Conservation (phyloP, 441 rosid genomes). For the Adansonia rubrostipa region DNA sequence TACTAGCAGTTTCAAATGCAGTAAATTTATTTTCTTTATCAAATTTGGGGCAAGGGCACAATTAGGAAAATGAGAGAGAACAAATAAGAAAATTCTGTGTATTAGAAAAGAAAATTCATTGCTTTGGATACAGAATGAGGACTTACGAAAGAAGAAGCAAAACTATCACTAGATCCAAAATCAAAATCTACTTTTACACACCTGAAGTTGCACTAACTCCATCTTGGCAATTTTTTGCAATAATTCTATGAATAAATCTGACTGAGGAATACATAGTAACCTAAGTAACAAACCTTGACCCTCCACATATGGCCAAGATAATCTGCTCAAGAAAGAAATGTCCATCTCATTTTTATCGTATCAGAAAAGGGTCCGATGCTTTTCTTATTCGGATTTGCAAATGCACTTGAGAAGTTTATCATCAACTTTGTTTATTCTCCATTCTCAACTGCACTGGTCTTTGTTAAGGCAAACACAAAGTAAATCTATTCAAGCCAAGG, state of each 20-base stretch:
- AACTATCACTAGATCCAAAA: background rate
- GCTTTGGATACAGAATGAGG: background rate
- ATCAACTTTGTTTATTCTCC: background rate
- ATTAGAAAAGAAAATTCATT: background rate
- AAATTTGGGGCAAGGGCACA: background rate
- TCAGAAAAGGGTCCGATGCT: background rate
- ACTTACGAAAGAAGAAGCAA: background rate
- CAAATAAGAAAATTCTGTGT: background rate
- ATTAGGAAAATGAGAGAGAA: background rate
- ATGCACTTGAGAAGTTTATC: background rate
- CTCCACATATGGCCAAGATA: constrained; percentile 3
- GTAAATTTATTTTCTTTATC: background rate
- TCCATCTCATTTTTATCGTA: background rate
- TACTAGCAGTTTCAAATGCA: constrained; percentile 6
- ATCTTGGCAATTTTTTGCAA: background rate
- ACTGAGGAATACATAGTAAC: background rate
- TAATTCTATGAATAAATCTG: background rate
- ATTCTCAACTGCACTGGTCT: constrained; percentile 6
- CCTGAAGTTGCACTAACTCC: background rate
- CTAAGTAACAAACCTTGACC: background rate
- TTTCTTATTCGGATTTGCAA: background rate
- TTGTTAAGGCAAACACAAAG: background rate
- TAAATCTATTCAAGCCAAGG: background rate
- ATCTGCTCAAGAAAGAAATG: constrained; percentile 1
- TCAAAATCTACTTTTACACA: background rate